Percentiles rank a stretch among this genome's conserved stretches.
phyloP scores from a whole-genome alignment of 2,329 filamentous ascomycete species.

The Fusarium subtropicale region DNA sequence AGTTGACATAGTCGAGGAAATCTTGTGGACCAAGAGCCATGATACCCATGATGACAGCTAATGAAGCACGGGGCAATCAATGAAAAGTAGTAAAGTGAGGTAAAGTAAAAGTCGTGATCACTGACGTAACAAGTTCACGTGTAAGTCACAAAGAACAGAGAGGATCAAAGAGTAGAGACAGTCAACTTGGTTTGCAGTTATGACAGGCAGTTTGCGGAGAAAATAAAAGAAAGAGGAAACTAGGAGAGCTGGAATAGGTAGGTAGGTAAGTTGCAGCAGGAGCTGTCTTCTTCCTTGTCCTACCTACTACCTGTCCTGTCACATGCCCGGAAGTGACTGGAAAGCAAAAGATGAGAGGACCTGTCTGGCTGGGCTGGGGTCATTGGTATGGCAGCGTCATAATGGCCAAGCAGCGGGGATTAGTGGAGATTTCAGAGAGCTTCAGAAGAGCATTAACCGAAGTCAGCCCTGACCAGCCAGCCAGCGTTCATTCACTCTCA shows the following conservation, averaged over 20 bases:
- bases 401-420: constrained; percentile 17
- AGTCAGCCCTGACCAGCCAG: not conserved
- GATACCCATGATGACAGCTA: constrained; percentile 52
- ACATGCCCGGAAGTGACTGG: constrained; percentile 39
- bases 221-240: constrained; percentile 8
- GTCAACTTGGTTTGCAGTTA: constrained; percentile 4
- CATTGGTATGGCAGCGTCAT: constrained; percentile 28
- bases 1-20: constrained; percentile 73
- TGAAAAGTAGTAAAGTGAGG: constrained; percentile 13
- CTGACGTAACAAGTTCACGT: constrained; percentile 36
- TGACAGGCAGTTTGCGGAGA: not conserved
- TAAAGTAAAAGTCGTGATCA: constrained; percentile 24
- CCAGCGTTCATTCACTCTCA: not conserved
- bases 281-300: not conserved
- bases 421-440: constrained; percentile 10
- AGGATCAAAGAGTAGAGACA: not conserved
- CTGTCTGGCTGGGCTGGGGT: not conserved
- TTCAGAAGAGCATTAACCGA: constrained; percentile 9
- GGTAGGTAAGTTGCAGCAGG: not conserved
- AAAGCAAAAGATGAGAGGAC: constrained; percentile 34
- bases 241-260: constrained; percentile 20
- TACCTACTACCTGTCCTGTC: constrained; percentile 25
- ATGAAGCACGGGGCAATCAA: constrained; percentile 5
- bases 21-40: constrained; percentile 58
- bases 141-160: constrained; percentile 19